Conservation (phyloP, 108 stramenopile genomes). For the Conticribra weissflogii region DNA sequence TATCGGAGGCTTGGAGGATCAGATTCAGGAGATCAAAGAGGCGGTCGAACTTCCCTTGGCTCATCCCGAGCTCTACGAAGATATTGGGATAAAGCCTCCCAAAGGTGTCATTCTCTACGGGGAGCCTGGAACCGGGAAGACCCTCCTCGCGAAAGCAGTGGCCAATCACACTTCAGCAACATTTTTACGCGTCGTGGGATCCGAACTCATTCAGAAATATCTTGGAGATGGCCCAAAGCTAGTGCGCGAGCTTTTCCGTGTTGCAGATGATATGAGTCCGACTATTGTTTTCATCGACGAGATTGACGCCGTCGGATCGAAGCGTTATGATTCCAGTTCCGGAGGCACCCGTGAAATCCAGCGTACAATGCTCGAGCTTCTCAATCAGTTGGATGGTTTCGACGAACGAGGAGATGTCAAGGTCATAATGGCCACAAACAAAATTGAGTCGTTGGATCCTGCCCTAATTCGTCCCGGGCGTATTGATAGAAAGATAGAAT, state of each 20-base stretch:
- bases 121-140: constrained; percentile 98
- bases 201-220: constrained; percentile 99
- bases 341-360: constrained; percentile 98
- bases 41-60: constrained; percentile 98
- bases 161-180: constrained; percentile 99
- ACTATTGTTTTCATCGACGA: constrained; percentile 99
- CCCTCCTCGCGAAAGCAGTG: constrained; percentile 97
- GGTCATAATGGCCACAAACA: constrained; percentile 99
- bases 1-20: constrained; percentile 97
- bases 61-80: constrained; percentile 99
- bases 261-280: constrained; percentile 94
- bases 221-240: constrained; percentile 99
- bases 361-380: constrained; percentile 98
- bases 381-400: constrained; percentile 99
- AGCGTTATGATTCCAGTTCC: constrained; percentile 95
- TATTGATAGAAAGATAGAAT: constrained; percentile 99
- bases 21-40: constrained; percentile 99
- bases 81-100: constrained; percentile 96
- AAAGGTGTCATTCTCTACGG: constrained; percentile 99
- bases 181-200: constrained; percentile 96
- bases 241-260: constrained; percentile 97
- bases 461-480: constrained; percentile 98
- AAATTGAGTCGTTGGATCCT: constrained; percentile 97
- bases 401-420: constrained; percentile 98
- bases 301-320: constrained; percentile 98